Percentiles rank a stretch among this genome's conserved stretches.
Conservation (phyloP, 169 alveolate species). For the Perkinsus olseni region DNA sequence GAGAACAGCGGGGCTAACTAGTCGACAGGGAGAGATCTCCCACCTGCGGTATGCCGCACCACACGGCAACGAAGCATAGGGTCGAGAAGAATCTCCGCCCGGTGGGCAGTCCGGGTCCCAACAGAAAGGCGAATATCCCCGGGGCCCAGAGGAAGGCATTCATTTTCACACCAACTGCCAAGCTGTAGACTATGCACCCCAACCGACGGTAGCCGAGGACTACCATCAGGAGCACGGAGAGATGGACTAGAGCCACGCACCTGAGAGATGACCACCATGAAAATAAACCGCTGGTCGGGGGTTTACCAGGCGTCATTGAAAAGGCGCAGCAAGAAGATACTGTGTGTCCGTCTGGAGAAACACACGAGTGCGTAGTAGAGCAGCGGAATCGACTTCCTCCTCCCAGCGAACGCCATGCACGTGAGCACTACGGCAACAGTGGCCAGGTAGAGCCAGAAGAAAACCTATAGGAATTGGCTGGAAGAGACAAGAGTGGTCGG, state of each 20-base stretch:
- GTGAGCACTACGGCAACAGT: background rate
- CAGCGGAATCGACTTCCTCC: background rate
- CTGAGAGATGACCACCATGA: background rate
- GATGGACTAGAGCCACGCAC: background rate
- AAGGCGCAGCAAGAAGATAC: background rate
- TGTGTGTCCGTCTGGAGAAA: background rate
- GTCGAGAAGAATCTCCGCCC: background rate
- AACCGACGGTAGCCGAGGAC: background rate
- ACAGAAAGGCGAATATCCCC: background rate
- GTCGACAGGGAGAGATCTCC: background rate
- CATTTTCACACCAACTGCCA: background rate
- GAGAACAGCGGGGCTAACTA: background rate
- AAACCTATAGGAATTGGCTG: background rate
- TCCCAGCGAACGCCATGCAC: background rate
- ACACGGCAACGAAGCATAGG: background rate
- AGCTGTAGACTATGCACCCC: background rate
- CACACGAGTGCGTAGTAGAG: background rate
- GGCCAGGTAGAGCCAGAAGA: background rate
- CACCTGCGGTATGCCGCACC: background rate
- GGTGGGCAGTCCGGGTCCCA: background rate
- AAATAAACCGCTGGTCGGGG: background rate
- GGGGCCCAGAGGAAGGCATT: background rate
- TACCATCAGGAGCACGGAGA: background rate
- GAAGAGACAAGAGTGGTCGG: background rate
- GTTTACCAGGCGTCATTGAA: background rate